These are phyloP conservation scores for Deinandra increscens DNA, from an alignment of 129 eudicot species.

Conservation along the genomic window DNA sequence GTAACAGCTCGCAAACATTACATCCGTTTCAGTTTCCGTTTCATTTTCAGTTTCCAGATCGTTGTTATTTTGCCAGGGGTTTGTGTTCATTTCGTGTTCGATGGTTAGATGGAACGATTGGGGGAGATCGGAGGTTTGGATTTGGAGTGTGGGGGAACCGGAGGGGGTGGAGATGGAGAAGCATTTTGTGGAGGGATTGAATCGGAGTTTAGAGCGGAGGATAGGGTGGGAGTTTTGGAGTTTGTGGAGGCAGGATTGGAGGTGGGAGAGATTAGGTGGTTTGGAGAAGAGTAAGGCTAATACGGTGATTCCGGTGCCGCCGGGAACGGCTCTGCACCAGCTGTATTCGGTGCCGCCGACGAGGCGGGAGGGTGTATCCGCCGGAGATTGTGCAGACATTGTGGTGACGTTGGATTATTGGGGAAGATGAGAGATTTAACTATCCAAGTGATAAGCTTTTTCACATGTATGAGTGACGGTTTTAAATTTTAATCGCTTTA, in stretches of 20 bases:
- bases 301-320: conserved; percentile 86
- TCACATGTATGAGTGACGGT: too few relatives aligned
- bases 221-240: conserved; percentile 66
- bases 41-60: conserved; percentile 11
- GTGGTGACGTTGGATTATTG: neutral
- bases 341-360: conserved; percentile 81
- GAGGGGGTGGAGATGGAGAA: conserved; percentile 47
- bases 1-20: conserved; percentile 49
- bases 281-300: conserved; percentile 64
- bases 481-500: too few relatives aligned
- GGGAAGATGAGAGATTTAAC: neutral
- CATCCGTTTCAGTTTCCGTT: conserved; percentile 20
- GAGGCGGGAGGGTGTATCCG: conserved; percentile 35
- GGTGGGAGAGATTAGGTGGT: conserved; percentile 41
- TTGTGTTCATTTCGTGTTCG: conserved; percentile 56
- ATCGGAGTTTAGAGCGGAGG: conserved; percentile 68
- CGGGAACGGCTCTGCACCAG: conserved; percentile 87
- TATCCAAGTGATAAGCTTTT: too few relatives aligned
- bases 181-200: conserved; percentile 36
- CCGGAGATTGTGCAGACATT: conserved; percentile 20
- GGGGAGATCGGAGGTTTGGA: conserved; percentile 37
- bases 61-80: conserved; percentile 37
- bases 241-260: conserved; percentile 52
- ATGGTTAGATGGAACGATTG: conserved; percentile 38
- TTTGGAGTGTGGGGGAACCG: conserved; percentile 32